Base-by-base conservation (phyloP, 306 rosid genomes). In the Lathyrus aphaca region DNA sequence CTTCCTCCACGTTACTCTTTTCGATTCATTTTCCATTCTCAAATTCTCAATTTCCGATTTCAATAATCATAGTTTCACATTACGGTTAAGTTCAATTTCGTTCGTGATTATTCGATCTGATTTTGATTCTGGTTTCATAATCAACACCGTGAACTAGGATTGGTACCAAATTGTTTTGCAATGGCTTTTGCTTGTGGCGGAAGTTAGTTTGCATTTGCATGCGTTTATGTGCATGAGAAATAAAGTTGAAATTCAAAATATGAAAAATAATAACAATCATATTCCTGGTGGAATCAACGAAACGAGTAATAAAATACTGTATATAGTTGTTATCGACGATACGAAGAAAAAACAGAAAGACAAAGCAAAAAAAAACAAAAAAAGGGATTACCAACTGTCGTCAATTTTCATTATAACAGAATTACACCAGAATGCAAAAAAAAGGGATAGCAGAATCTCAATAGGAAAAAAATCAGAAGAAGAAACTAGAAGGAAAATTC, bases 281-380 rank as follows among this genome's bases (percentile, higher is more conserved):
- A 11, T 27, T 35, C 16, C 11, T 7, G 69, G 38, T 64, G 72
- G 32, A 35, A 82, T 74, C 78, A 75, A 51, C 3, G 86, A 82
- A 15, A 27, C 8, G 3, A 77, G 76, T 68, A 82, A 90, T 68
- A 82, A 93, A 61, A 75, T 82, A 10, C 62, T 93, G 42, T 93
- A 89, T 76, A 76, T 89, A 68, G 93, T 82, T 56, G 97, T 90
- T 71, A 77, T 79, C n/a, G 98, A 88, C 5, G 96, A 80, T 19
- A 80, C 50, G 46, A 87, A 69, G 0, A 79, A 77, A 75, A 62
- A 72, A 72, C 77, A 78, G 45, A 78, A 59, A 55, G 61, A 16
- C 2, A 27, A n/a, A 5, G 86, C 74, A 9, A 83, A 85, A 50
- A 88, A 83, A 30, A n/a, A n/a, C n/a, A n/a, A n/a, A n/a, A n/a